These are phyloP conservation scores for Pyronema omphalodes DNA, from an alignment of 495 filamentous ascomycete species.

Conservation along the genomic window DNA sequence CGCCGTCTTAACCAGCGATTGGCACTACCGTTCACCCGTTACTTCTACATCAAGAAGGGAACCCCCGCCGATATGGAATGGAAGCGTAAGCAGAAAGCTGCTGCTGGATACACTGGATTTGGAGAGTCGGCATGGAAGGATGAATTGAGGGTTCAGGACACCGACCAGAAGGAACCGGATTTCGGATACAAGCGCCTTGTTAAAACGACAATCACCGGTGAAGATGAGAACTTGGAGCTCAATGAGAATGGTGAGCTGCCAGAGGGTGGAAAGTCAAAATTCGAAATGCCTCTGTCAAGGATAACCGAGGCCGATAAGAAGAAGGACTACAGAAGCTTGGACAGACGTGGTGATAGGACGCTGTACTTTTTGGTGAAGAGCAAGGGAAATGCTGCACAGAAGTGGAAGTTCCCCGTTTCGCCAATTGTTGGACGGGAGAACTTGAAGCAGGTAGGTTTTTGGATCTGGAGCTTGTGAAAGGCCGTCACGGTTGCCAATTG, in stretches of 20 bases:
- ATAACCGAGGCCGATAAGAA: slow-evolving; percentile 65
- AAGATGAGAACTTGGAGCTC: slow-evolving; percentile 35
- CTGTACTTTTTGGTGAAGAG: slow-evolving; percentile 69
- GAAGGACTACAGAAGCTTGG: slow-evolving; percentile 54
- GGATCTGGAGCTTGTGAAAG: too few relatives aligned
- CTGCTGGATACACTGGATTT: slow-evolving; percentile 61
- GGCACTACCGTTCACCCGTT: slow-evolving; percentile 68
- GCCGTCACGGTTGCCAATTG: too few relatives aligned
- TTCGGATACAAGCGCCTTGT: slow-evolving; percentile 30
- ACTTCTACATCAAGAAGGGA: slow-evolving; percentile 90
- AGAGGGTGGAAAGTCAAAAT: slow-evolving; percentile 28
- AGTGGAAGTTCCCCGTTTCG: slow-evolving; percentile 64
- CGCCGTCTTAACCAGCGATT: slow-evolving; percentile 89
- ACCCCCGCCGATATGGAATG: slow-evolving; percentile 73
- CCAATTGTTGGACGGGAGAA: slow-evolving; percentile 48
- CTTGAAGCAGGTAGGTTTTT: slow-evolving; percentile 52
- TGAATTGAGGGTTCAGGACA: slow-evolving; percentile 59
- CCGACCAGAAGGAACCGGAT: slow-evolving; percentile 38
- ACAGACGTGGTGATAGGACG: slow-evolving; percentile 55
- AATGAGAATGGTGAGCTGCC: slow-evolving; percentile 31
- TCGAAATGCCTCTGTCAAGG: slow-evolving; percentile 53
- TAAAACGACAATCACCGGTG: slow-evolving; percentile 45
- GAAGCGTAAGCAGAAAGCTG: slow-evolving; percentile 52
- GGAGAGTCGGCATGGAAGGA: slow-evolving; percentile 70
- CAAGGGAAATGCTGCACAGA: slow-evolving; percentile 31